Base-by-base conservation (phyloP, 2,329 filamentous ascomycete genomes). In the Phialemonium atrogriseum region DNA sequence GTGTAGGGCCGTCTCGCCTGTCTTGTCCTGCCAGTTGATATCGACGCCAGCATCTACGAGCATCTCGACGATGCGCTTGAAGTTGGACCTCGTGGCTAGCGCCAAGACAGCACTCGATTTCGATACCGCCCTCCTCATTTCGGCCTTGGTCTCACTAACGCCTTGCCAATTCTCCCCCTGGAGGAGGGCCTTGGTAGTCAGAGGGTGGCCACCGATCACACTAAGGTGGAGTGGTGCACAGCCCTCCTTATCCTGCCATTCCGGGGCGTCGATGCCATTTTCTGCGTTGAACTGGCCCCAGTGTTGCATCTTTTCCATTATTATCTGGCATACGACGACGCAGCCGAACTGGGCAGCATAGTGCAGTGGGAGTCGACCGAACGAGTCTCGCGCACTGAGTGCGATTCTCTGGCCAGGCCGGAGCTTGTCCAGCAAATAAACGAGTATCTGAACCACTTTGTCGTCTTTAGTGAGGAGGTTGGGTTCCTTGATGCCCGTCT, bases 321-420 rank as follows among this genome's bases (percentile, higher is more conserved):
- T 73, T 15, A 88, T 70, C 50, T 94, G 73, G 50, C 86, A 94
- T 8, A 95, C 80, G n/a, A 86, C 75, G 4, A 91, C 84, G 46
- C 95, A 87, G 3, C 91, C 91, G 51, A 93, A 94, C 52, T 96
- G 87, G 0, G 91, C 89, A 3, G 87, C 87, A 51, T 95, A 95
- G 54, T 96, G 89, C 9, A 96, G 67, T 2, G 89, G 87, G 10
- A 89, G 70, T 5, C 89, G 81, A 3, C 86, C 88, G 38, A 89
- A 83, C 0, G 77, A 70, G 56, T 96, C 89, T 37, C 71, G 77
- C 10, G 73, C 72, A 30, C 71, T 64, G 9, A 96, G 62, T 0
- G 81, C 80, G 10, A 54, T 42, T 9, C 80, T 74, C 44, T 96
- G 89, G 8, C 71, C 62, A 0, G 72, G 66, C 9, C 65, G 71